Percentiles rank a stretch among this genome's conserved stretches.
phyloP scores from a whole-genome alignment of 805 yeast species.

The Candida nemodendra region DNA sequence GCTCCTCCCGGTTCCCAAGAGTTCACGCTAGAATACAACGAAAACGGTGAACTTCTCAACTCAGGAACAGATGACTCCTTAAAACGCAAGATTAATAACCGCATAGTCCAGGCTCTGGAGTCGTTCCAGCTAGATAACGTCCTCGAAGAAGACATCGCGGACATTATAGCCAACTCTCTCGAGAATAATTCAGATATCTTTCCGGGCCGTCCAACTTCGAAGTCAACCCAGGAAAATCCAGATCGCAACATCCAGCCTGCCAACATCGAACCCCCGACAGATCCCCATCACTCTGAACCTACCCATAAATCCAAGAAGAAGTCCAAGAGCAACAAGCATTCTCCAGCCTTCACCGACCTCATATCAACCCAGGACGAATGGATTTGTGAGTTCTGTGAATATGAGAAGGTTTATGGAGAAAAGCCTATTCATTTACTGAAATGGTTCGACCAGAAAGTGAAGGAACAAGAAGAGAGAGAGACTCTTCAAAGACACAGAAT shows the following conservation, averaged over 20 bases:
- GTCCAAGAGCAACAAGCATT: conserved; percentile 12
- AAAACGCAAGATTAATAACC: conserved; percentile 20
- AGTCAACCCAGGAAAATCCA: not conserved
- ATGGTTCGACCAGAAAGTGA: conserved; percentile 41
- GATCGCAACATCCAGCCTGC: not conserved
- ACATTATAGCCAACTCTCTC: conserved; percentile 18
- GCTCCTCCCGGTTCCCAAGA: conserved; percentile 10
- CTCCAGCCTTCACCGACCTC: conserved; percentile 13
- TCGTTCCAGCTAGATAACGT: conserved; percentile 22
- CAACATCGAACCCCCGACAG: not conserved
- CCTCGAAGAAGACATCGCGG: conserved; percentile 20
- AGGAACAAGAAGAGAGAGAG: conserved; percentile 32
- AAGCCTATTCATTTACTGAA: conserved; percentile 45
- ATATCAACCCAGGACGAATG: conserved; percentile 23
- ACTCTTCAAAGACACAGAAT: conserved; percentile 18
- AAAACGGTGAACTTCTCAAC: conserved; percentile 22
- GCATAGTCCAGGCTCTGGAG: conserved; percentile 25
- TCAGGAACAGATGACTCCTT: conserved; percentile 17
- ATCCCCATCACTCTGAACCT: not conserved
- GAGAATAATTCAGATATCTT: conserved; percentile 10
- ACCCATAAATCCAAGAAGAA: conserved; percentile 17
- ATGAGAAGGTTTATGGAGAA: conserved; percentile 45
- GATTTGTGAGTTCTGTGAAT: conserved; percentile 48
- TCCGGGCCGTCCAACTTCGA: not conserved
- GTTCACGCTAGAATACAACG: conserved; percentile 23